A percentile compares a stretch with the other conserved stretches of the same genome.
These are phyloP conservation scores for Talaromyces trachyspermus DNA, from an alignment of 495 filamentous ascomycete species.

Conservation along the genomic window DNA sequence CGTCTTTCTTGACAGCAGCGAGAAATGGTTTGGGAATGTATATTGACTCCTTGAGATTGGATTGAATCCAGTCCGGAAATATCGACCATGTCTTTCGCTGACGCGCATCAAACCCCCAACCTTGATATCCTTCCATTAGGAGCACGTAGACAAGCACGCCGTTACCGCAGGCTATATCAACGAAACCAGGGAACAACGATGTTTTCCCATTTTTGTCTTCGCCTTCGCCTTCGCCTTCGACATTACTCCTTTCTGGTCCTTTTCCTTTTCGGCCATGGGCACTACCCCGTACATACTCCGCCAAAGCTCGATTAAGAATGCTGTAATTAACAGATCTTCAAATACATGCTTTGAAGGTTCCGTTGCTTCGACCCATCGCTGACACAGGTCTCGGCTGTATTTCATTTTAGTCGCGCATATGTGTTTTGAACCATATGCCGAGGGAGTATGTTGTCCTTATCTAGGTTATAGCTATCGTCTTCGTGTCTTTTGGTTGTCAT, in stretches of 20 bases:
- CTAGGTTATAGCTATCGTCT: constrained; percentile 30
- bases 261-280: constrained; percentile 17
- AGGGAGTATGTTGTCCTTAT: constrained; percentile 69
- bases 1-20: constrained; percentile 12
- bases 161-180: constrained; percentile 94
- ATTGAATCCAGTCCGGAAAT: constrained; percentile 50
- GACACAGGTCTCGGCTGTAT: constrained; percentile 61
- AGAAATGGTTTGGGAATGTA: constrained; percentile 60
- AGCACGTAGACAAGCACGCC: constrained; percentile 87
- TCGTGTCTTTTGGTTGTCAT: constrained; percentile 23
- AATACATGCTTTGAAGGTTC: constrained; percentile 90
- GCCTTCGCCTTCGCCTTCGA: constrained; percentile 3
- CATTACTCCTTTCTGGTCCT: constrained; percentile 7
- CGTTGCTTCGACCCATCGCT: constrained; percentile 74
- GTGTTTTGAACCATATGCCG: constrained; percentile 70
- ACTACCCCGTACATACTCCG: constrained; percentile 61
- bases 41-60: constrained; percentile 59
- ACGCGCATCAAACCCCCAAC: constrained; percentile 88
- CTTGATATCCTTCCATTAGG: constrained; percentile 69
- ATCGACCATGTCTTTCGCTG: constrained; percentile 73
- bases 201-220: no score
- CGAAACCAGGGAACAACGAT: constrained; percentile 72
- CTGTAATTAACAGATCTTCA: constrained; percentile 86
- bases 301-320: constrained; percentile 93
- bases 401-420: constrained; percentile 70